Evolutionary conservation across 208 protist species (phyloP).

Genomic region (Leishmania tarentolae): DNA sequence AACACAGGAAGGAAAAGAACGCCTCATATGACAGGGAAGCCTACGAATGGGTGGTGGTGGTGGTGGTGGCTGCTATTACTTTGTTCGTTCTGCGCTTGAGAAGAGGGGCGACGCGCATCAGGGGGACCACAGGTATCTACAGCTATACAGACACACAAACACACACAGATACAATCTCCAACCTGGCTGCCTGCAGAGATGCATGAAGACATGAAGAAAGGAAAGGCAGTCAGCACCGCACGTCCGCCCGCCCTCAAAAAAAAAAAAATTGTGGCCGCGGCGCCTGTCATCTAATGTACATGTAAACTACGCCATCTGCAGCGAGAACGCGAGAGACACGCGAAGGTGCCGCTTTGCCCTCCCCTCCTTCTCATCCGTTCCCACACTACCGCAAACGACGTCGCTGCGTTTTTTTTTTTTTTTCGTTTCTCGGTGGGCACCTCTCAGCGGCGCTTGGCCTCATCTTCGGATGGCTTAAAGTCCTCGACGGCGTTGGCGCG

Average conservation of each 20-base stretch:
- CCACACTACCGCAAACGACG: background rate
- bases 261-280: background rate
- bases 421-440: background rate
- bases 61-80: too few species aligned
- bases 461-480: slow-evolving; percentile 72
- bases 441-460: slow-evolving; percentile 42
- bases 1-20: background rate
- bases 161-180: background rate
- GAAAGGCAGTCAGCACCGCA: too few species aligned
- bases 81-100: background rate
- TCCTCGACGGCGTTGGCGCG: slow-evolving; percentile 72
- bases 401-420: background rate
- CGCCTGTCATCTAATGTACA: background rate
- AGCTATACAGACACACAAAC: background rate
- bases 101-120: background rate
- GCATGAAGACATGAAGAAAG: background rate
- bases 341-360: too few species aligned
- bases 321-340: background rate
- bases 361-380: background rate
- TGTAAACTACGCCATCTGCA: background rate
- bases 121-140: background rate
- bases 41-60: background rate
- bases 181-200: background rate
- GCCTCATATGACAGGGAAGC: background rate
- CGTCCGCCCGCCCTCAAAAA: background rate